Percentiles rank a stretch among this genome's conserved stretches.
These are phyloP conservation scores for Neofusicoccum laricinum DNA, from an alignment of 2,329 filamentous ascomycete genomes.

Conservation along the genomic window DNA sequence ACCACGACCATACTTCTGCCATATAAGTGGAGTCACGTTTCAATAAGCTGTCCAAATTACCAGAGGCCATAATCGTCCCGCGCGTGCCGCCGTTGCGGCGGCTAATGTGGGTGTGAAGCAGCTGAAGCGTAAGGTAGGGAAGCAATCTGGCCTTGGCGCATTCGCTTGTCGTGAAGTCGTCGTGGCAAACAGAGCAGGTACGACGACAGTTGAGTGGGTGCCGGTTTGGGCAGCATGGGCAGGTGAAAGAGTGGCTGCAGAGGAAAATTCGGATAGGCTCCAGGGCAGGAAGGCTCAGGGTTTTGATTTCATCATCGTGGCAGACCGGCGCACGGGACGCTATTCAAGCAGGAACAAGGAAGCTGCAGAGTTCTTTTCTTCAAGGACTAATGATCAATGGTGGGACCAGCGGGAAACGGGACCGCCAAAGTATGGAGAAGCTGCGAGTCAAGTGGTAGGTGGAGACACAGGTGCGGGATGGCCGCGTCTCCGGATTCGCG, in stretches of 20 bases:
- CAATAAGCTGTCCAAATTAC: not conserved
- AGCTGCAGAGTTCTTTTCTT: not conserved
- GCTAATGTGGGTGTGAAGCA: not conserved
- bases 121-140: not conserved
- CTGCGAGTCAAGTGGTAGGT: not conserved
- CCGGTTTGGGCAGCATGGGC: not conserved
- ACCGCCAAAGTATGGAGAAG: not conserved
- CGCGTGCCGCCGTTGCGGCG: not conserved
- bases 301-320: constrained; percentile 4
- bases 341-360: not conserved
- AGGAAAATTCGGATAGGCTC: not conserved
- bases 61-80: not conserved
- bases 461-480: not conserved
- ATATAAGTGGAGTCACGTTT: not conserved
- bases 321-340: not conserved
- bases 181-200: not conserved
- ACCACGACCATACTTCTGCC: constrained; percentile 20
- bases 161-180: not conserved
- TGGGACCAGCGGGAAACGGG: not conserved
- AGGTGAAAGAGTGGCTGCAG: not conserved
- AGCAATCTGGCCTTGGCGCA: not conserved
- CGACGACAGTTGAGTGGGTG: not conserved
- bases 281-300: not conserved
- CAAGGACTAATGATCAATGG: not conserved
- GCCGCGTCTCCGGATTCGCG: not conserved